Percentiles rank a stretch among this genome's conserved stretches.
These are phyloP conservation scores for Fraxinus excelsior DNA, from an alignment of 257 asterid species.

Conservation along the genomic window DNA sequence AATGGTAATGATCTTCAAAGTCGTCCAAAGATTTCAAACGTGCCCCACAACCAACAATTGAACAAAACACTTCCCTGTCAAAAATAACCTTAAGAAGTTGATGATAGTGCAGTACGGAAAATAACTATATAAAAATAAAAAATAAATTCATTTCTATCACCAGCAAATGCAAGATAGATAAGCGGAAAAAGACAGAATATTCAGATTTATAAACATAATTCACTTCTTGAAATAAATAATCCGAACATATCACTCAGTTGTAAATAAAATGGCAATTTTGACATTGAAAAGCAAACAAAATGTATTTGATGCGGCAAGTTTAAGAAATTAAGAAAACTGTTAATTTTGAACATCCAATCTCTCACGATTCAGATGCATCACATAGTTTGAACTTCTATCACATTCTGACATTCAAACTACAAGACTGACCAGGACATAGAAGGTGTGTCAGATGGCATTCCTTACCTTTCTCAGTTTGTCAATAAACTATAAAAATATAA, in stretches of 20 bases:
- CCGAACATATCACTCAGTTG: not conserved
- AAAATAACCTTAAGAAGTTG: not conserved
- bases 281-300: no score
- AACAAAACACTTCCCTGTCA: constrained; percentile 65
- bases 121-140: not conserved
- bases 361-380: no score
- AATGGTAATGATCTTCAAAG: constrained; percentile 81
- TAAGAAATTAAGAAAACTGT: not conserved
- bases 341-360: no score
- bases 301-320: not conserved
- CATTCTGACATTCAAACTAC: no score
- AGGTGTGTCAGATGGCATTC: no score
- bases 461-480: no score
- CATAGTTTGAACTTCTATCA: no score
- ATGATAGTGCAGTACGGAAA: not conserved
- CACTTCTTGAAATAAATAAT: no score
- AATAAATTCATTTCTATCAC: not conserved
- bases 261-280: not conserved
- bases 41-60: constrained; percentile 86
- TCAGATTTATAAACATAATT: not conserved
- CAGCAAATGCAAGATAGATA: not conserved
- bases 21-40: constrained; percentile 65
- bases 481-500: not conserved
- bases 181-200: not conserved
- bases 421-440: no score